A percentile compares a stretch with the other conserved stretches of the same genome.
Conservation (phyloP, 345 rosid species). For the Ceriops tagal region DNA sequence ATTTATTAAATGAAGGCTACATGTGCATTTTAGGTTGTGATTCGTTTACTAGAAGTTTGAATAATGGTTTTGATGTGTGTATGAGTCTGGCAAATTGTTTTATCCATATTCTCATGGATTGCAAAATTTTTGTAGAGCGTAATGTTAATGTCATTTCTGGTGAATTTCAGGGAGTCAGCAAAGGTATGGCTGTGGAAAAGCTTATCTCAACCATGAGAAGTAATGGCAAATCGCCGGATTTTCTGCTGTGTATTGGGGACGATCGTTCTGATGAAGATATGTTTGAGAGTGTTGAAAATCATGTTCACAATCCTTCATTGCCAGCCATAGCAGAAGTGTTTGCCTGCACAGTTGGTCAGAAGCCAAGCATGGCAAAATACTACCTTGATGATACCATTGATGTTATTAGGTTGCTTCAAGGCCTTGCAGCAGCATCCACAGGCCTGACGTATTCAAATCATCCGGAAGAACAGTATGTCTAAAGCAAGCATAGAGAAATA, state of each 20-base stretch:
- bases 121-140: too few relatives aligned
- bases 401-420: conserved; percentile 58
- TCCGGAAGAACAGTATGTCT: conserved; percentile 5
- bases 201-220: conserved; percentile 51
- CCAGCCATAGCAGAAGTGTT: conserved; percentile 51
- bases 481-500: not conserved
- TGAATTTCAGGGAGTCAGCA: conserved; percentile 60
- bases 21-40: too few relatives aligned
- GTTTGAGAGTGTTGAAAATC: conserved; percentile 59
- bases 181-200: conserved; percentile 65
- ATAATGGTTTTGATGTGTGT: too few relatives aligned
- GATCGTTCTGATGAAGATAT: conserved; percentile 85
- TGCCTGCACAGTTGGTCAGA: conserved; percentile 83
- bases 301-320: conserved; percentile 34
- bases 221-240: conserved; percentile 53
- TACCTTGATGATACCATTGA: conserved; percentile 62
- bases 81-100: too few relatives aligned
- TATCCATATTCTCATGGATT: too few relatives aligned
- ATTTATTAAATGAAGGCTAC: too few relatives aligned
- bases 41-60: too few relatives aligned
- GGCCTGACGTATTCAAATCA: conserved; percentile 10
- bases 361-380: conserved; percentile 84
- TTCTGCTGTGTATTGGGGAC: conserved; percentile 74
- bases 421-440: conserved; percentile 41
- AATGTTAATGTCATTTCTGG: not conserved